These are phyloP conservation scores for Lepidium campestre DNA, from an alignment of 441 rosid genomes.

Conservation along the genomic window DNA sequence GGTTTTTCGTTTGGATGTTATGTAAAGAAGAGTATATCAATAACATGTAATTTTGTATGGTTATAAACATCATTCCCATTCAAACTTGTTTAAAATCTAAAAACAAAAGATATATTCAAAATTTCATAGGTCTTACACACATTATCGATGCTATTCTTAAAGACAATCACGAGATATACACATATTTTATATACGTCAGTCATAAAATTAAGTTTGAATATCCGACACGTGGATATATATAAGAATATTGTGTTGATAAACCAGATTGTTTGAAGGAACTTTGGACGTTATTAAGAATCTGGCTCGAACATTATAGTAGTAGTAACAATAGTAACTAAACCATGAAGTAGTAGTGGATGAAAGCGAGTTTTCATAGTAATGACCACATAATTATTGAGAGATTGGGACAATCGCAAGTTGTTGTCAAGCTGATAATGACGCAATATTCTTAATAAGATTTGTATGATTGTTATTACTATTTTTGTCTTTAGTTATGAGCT, in stretches of 20 bases:
- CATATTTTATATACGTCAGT: neutral
- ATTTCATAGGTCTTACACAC: neutral
- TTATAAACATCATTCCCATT: too few species aligned
- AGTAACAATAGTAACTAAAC: neutral
- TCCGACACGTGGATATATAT: neutral
- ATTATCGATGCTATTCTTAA: conserved; percentile 13
- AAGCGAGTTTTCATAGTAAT: conserved; percentile 14
- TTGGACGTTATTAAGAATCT: conserved; percentile 16
- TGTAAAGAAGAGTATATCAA: too few species aligned
- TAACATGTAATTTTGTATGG: too few species aligned
- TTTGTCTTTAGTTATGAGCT: neutral
- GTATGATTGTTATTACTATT: neutral
- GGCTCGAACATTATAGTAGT: neutral
- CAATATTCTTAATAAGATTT: neutral
- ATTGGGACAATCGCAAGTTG: conserved; percentile 3
- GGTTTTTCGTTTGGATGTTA: too few species aligned
- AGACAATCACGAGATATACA: neutral
- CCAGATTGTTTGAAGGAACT: neutral
- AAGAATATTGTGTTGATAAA: too few species aligned
- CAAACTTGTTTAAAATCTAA: too few species aligned
- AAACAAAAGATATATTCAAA: too few species aligned
- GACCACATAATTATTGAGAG: conserved; percentile 17
- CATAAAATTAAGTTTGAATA: neutral
- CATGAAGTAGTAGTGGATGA: neutral
- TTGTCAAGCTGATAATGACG: conserved; percentile 7